These are phyloP conservation scores for Panicum miliaceum DNA, from an alignment of 176 grass and related monocot species.

Conservation along the genomic window DNA sequence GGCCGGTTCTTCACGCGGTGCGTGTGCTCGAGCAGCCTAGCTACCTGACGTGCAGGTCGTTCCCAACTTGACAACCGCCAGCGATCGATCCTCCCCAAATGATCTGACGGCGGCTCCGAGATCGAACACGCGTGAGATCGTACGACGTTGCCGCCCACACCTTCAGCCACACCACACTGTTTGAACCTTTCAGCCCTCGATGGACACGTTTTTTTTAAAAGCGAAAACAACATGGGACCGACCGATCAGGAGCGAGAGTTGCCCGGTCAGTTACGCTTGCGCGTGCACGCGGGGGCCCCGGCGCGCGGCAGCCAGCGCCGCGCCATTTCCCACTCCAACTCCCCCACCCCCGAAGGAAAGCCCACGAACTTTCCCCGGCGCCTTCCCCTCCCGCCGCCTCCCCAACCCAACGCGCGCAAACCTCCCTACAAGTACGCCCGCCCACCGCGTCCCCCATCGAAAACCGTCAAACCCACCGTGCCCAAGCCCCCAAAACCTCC, in stretches of 20 bases:
- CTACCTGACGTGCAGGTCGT: too few species aligned
- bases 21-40: neutral
- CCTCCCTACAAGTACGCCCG: constrained; percentile 40
- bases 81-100: too few species aligned
- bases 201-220: neutral
- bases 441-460: neutral
- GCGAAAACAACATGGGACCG: neutral
- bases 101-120: neutral
- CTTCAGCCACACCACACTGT: too few species aligned
- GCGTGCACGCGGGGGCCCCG: too few species aligned
- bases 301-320: too few species aligned
- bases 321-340: neutral
- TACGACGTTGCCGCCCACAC: too few species aligned
- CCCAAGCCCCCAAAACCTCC: neutral
- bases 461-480: neutral
- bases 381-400: neutral
- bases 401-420: neutral
- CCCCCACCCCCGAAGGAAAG: too few species aligned
- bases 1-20: neutral
- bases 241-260: neutral
- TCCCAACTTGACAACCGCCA: neutral
- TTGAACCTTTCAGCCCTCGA: neutral
- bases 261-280: neutral
- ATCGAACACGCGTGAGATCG: neutral
- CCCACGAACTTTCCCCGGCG: constrained; percentile 45